phyloP scores from a whole-genome alignment of 2,329 filamentous ascomycete genomes.

The Aureobasidium sp. region DNA sequence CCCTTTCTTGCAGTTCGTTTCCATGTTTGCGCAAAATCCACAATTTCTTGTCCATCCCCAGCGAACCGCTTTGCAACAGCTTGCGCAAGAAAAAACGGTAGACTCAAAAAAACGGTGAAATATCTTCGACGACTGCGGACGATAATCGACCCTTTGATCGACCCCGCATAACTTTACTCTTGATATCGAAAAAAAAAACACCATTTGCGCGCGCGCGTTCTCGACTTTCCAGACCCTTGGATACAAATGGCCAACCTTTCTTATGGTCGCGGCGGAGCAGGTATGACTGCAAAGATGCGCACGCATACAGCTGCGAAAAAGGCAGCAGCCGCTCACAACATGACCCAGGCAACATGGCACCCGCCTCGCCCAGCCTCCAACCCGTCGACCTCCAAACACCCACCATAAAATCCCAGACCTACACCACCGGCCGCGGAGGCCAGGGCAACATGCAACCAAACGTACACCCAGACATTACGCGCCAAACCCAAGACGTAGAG shows the following conservation, averaged over 20 bases:
- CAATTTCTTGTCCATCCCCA: not conserved
- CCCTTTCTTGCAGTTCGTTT: not conserved
- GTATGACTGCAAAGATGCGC: conserved; percentile 28
- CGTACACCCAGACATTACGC: conserved; percentile 62
- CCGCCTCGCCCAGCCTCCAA: conserved; percentile 28
- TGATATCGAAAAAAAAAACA: not conserved
- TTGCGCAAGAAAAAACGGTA: not conserved
- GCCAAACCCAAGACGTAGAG: conserved; percentile 74
- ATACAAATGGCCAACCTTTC: conserved; percentile 36
- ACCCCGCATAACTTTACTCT: not conserved
- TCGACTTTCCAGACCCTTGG: not conserved
- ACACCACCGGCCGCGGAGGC: conserved; percentile 84
- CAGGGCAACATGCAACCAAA: conserved; percentile 80
- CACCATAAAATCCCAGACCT: conserved; percentile 70
- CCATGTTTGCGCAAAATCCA: no score
- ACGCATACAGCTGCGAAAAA: not conserved
- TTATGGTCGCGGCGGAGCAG: conserved; percentile 70
- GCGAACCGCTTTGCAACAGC: not conserved
- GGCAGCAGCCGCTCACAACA: not conserved
- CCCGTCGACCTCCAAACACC: conserved; percentile 65
- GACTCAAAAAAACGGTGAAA: not conserved
- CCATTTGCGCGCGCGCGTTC: not conserved
- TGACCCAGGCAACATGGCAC: conserved; percentile 40
- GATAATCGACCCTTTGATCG: not conserved
- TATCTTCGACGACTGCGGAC: not conserved